Base-by-base conservation (phyloP, 495 filamentous ascomycete species). In the Penicillium crystallinum region DNA sequence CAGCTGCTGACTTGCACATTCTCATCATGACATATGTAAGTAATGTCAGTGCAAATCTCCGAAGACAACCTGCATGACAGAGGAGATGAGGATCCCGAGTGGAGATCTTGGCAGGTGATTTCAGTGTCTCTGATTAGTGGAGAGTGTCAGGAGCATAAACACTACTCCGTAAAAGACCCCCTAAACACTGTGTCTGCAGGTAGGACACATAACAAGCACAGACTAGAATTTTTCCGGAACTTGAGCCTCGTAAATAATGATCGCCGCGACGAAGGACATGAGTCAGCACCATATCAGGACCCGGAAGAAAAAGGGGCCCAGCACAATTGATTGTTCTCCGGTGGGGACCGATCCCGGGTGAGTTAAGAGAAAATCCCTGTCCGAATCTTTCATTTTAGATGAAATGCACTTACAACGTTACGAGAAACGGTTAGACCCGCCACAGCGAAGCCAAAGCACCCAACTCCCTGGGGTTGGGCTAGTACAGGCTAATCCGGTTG, bases 221-320 rank as follows among this genome's bases (percentile, higher is more conserved):
- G n/a, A 35, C 22, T 22, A 31, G 34, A 29, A 22, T 21, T 37
- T n/a, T 38, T 38, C 18, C 29, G 27, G 39, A 46, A 48, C 21
- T 3, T 4, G 31, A 34, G 33, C 1, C 4, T 27, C 27, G 27
- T 19, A 58, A 55, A 55, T 58, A 42, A 48, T 46, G 56, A 58
- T 58, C 56, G 46, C n/a, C 56, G 31, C 21, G 40, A 42, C 8
- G 22, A 42, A 22, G n/a, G 17, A 15, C 31, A 31, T 36, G 17
- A 31, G 35, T 48, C 31, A 49, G 45, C 42, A 22, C 23, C 19
- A 31, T 25, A 30, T 35, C 15, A 22, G 37, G 22, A 17, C 27
- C 34, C n/a, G 17, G 31, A 35, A 44, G 54, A 57, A 54, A 51
- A 37, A 40, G 55, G 56, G 55, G 37, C 25, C 50, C 40, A 52